Evolutionary conservation across 495 filamentous ascomycete genomes (phyloP), one percentile per base, ranked within the genome.

Genomic region (Talaromyces thailandensis): DNA sequence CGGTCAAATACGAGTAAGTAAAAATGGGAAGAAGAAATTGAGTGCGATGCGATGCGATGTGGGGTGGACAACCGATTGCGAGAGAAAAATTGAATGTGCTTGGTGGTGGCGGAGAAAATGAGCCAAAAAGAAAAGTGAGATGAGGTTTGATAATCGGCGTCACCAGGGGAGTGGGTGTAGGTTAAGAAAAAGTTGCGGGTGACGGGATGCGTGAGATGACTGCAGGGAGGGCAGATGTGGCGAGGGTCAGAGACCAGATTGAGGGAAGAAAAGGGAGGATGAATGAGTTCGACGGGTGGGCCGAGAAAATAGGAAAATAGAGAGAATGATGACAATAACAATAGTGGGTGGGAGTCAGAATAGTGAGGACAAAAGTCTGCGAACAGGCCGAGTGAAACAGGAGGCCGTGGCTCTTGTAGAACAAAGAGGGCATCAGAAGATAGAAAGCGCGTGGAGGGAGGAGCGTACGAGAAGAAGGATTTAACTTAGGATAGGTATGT

Each of bases 251-350:
- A 11, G 37, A 43, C 14, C 56, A 40, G 56, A n/a, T 58, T 58
- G 28, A 16, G 28, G 21, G 24, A 31, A 37, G 56, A 11, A 14
- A 35, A 35, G 31, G 31, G 12, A 12, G 31, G 31, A 35, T 12
- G 31, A 35, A 35, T 11, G 12, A 12, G 31, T 23, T 21, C 23
- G 29, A 58, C 12, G 14, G 29, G 56, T 14, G 21, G 56, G 26
- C 29, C 56, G 56, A 43, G n/a, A 58, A n/a, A 55, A 58, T 6
- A 8, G 61, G 68, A 64, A 57, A 53, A 26, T 40, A 64, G 58
- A 58, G 58, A 58, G 52, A 55, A 67, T 55, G 61, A 68, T 59
- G 61, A 51, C 58, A 62, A 64, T 45, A 63, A 65, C 58, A 65
- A 63, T 68, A 67, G n/a, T n/a, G 69, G 64, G 63, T 51, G 28